A percentile compares a stretch with the other conserved stretches of the same genome.
phyloP scores from a whole-genome alignment of 805 yeast genomes.

The Wickerhamiella lipophila region DNA sequence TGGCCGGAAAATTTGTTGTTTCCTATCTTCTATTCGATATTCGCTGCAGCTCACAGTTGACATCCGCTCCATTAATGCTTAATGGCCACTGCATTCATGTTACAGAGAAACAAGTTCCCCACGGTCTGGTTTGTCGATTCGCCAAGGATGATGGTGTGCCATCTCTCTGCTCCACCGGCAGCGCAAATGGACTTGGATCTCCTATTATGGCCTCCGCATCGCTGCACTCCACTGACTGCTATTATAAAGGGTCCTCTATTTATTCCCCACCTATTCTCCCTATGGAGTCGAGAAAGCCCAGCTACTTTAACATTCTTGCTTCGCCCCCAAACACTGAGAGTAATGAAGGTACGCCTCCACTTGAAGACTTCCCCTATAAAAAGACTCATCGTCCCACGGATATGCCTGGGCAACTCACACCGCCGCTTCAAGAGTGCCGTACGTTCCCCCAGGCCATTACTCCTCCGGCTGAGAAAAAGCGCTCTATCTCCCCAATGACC shows the following conservation, averaged over 20 bases:
- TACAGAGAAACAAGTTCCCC: not conserved
- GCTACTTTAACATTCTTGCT: slow-evolving; percentile 4
- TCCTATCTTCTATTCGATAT: slow-evolving; percentile 7
- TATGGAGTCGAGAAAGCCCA: not conserved
- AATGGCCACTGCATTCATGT: not conserved
- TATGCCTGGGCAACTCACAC: slow-evolving; percentile 6
- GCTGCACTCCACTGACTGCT: not conserved
- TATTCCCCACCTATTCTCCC: not conserved
- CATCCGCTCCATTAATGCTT: not conserved
- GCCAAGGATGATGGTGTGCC: not conserved
- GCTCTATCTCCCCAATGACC: not conserved
- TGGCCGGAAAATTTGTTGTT: not conserved
- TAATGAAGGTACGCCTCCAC: not conserved
- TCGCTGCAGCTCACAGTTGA: not conserved
- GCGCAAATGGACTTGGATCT: not conserved
- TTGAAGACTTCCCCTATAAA: not conserved
- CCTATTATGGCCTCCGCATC: not conserved
- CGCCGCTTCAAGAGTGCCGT: slow-evolving; percentile 5
- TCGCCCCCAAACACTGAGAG: slow-evolving; percentile 4
- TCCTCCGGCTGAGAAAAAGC: slow-evolving; percentile 3
- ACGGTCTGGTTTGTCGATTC: slow-evolving; percentile 6
- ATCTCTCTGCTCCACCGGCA: too few relatives aligned
- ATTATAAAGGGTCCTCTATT: not conserved
- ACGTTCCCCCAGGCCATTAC: not conserved
- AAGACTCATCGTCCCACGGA: not conserved